A percentile compares a stretch with the other conserved stretches of the same genome.
These are phyloP conservation scores for Pichia sp. DNA, from an alignment of 1,139 yeast species.

Conservation along the genomic window DNA sequence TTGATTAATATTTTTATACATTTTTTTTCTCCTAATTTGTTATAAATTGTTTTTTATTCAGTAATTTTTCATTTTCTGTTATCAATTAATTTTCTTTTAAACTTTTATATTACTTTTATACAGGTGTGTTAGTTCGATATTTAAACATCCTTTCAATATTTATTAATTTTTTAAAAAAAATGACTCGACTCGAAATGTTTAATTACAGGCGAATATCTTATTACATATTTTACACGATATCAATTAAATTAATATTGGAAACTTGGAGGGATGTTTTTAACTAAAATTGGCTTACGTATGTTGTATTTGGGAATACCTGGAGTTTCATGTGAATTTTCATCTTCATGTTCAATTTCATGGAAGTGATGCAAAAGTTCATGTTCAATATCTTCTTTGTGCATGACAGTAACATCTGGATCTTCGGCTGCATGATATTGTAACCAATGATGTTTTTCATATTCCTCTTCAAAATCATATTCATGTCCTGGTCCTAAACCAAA, in stretches of 20 bases:
- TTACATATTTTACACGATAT: too few relatives aligned
- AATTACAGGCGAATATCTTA: too few relatives aligned
- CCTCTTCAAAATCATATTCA: constrained; percentile 89
- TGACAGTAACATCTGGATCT: constrained; percentile 75
- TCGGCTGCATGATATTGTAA: constrained; percentile 69
- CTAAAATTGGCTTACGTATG: constrained; percentile 30
- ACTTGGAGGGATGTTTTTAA: constrained; percentile 31
- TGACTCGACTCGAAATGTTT: too few relatives aligned
- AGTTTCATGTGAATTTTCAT: constrained; percentile 21
- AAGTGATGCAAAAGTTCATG: constrained; percentile 86
- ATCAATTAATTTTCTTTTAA: too few relatives aligned
- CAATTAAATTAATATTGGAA: constrained; percentile 11
- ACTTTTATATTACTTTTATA: too few relatives aligned
- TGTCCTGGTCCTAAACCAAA: constrained; percentile 96
- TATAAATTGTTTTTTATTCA: too few relatives aligned
- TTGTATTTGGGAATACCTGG: constrained; percentile 17
- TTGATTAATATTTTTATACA: too few relatives aligned
- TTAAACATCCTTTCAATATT: too few relatives aligned
- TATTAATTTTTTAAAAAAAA: too few relatives aligned
- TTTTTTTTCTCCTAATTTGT: too few relatives aligned
- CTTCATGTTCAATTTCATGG: constrained; percentile 75
- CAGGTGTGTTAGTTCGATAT: too few relatives aligned
- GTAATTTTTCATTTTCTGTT: too few relatives aligned
- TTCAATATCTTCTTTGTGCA: constrained; percentile 85
- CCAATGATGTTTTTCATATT: constrained; percentile 96